Evolutionary conservation across 192 early-diverging fungal species (phyloP).

Genomic region (Entrophospora sp.): DNA sequence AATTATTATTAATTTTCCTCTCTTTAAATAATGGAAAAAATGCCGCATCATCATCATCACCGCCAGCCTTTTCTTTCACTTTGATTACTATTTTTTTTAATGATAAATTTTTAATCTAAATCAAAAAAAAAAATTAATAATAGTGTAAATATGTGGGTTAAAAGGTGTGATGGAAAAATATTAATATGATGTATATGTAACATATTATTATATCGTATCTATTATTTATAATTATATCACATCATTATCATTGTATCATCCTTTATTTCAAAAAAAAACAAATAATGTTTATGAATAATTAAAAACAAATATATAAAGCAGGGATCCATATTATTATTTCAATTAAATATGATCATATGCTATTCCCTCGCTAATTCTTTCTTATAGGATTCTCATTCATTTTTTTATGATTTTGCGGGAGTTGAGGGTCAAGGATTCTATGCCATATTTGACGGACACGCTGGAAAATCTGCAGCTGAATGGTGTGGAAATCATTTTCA

Average conservation of each 20-base stretch:
- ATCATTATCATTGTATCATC: too few relatives aligned
- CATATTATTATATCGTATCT: too few relatives aligned
- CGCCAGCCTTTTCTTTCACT: not conserved
- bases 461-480: slow-evolving; percentile 88
- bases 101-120: too few relatives aligned
- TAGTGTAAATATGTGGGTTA: too few relatives aligned
- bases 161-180: too few relatives aligned
- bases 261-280: too few relatives aligned
- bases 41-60: not conserved
- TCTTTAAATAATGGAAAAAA: too few relatives aligned
- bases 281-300: too few relatives aligned
- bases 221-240: too few relatives aligned
- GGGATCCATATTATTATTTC: slow-evolving; percentile 6
- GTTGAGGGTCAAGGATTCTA: slow-evolving; percentile 79
- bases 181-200: too few relatives aligned
- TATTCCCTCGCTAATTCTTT: slow-evolving; percentile 1
- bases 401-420: slow-evolving; percentile 73
- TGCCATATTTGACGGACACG: slow-evolving; percentile 97
- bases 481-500: slow-evolving; percentile 90
- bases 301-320: too few relatives aligned
- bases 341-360: slow-evolving; percentile 22
- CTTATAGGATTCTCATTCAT: slow-evolving; percentile 76
- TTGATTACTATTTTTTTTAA: not conserved
- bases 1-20: not conserved
- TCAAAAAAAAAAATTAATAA: too few relatives aligned